Evolutionary conservation across 139 green algal genomes (phyloP).

Genomic region (Trebouxia sp.): DNA sequence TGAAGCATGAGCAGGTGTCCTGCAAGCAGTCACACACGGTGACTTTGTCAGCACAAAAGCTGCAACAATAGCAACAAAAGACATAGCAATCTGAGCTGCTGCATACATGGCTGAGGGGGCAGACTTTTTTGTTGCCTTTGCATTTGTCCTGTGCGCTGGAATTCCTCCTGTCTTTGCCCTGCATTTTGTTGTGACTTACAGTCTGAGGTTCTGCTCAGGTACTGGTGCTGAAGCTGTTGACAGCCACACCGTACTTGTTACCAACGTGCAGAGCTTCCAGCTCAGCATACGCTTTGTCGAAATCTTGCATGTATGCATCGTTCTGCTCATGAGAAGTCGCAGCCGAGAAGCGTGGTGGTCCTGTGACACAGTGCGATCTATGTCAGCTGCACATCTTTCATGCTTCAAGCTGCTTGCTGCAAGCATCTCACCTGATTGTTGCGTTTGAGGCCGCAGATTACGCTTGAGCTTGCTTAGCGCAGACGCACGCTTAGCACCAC

Average conservation of each 20-base stretch:
- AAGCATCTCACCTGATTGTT: background rate
- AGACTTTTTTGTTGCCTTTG: no score
- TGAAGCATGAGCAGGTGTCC: background rate
- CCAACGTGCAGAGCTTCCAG: constrained; percentile 32
- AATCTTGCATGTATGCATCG: constrained; percentile 61
- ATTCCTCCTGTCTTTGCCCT: background rate
- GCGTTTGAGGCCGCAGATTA: background rate
- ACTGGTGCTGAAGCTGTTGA: no score
- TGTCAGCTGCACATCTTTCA: no score
- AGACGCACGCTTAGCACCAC: background rate
- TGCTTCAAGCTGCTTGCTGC: background rate
- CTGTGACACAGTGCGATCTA: background rate
- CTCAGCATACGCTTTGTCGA: constrained; percentile 52
- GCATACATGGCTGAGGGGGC: background rate
- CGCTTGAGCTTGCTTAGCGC: background rate
- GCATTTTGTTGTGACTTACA: background rate
- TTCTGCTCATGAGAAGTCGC: constrained; percentile 52
- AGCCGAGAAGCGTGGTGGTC: constrained; percentile 25
- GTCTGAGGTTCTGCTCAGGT: no score
- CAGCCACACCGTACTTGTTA: background rate
- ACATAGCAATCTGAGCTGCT: background rate
- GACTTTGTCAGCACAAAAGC: background rate
- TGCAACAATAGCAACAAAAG: background rate
- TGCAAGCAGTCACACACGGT: background rate
- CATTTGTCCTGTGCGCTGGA: no score